These are phyloP conservation scores for Sphagnurus paluster DNA, from an alignment of 1,284 basidiomycete species.

Conservation along the genomic window DNA sequence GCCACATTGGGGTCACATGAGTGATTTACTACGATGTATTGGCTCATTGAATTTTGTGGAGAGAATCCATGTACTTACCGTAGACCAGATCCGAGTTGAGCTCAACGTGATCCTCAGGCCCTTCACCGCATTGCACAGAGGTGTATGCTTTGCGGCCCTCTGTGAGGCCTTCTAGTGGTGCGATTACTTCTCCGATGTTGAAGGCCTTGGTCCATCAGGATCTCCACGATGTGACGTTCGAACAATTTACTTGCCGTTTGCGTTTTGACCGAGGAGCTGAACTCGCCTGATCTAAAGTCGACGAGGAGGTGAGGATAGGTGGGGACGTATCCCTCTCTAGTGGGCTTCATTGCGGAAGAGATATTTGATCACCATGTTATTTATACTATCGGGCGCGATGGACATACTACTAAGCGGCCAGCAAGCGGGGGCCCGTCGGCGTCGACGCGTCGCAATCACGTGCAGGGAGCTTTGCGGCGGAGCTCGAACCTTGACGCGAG, in stretches of 20 bases:
- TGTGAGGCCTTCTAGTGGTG: conserved; percentile 28
- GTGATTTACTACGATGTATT: conserved; percentile 49
- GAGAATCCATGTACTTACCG: conserved; percentile 29
- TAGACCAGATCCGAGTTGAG: conserved; percentile 68
- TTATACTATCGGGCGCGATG: not conserved
- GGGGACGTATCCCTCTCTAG: conserved; percentile 26
- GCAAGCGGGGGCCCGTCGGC: too few species aligned
- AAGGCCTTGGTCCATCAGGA: conserved; percentile 27
- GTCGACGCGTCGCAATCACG: conserved; percentile 12
- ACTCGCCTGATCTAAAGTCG: conserved; percentile 29
- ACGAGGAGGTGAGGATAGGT: conserved; percentile 29
- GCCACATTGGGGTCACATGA: conserved; percentile 64
- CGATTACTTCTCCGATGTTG: conserved; percentile 33
- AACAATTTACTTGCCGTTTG: conserved; percentile 22
- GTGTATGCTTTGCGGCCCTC: conserved; percentile 36
- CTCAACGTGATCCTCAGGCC: conserved; percentile 52
- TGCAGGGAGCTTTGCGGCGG: conserved; percentile 14
- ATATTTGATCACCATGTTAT: not conserved
- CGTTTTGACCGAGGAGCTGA: conserved; percentile 27
- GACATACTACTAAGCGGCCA: not conserved
- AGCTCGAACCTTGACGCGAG: conserved; percentile 24
- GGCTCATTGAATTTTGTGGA: not conserved
- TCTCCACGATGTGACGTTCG: not conserved
- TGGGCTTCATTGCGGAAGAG: conserved; percentile 21
- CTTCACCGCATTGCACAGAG: conserved; percentile 42